Evolutionary conservation across 169 alveolate species (phyloP), one percentile per base, ranked within the genome.

Genomic region (Babesia microti): DNA sequence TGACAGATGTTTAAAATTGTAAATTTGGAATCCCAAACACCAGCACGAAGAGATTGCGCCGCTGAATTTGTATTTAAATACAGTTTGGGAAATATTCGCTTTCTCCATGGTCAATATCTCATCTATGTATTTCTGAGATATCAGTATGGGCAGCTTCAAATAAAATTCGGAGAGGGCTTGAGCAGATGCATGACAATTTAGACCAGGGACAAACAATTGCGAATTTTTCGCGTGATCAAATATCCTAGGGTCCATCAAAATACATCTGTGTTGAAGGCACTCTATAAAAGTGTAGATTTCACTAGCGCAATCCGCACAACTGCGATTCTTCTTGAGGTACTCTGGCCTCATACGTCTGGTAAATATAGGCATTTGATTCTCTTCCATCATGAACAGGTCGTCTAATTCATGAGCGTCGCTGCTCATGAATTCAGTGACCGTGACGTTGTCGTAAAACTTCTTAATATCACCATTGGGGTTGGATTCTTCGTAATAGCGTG

Each of bases 21-120:
- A 65, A 12, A 34, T 53, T 49, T 65, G 76, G 53, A 34, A 65
- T 2, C 76, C 76, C 27, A 55, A 30, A 6, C 68, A 42, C 66
- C 66, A 65, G 18, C 11, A 29, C 12, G 36, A 7, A 11, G 36
- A 29, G 36, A 29, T 11, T 29, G 11, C 7, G 36, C 11, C 7
- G 11, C 36, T 29, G 9, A 9, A 11, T 30, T 9, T 9, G 36
- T 9, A 30, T 30, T 30, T 9, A 9, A 11, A 30, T 30, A 30
- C n/a, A 30, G 9, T 30, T 9, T 11, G 59, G 21, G 58, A 26
- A 7, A 29, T 14, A 58, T 65, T 70, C 27, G 40, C 23, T 15
- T 37, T n/a, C 28, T 35, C 56, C 12, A 50, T 41, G 21, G 19
- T 3, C 58, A 30, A 12, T 15, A 47, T 65, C 33, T 65, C 57